These are phyloP conservation scores for Auricularia sp. DNA, from an alignment of 768 basidiomycete species.

Conservation along the genomic window DNA sequence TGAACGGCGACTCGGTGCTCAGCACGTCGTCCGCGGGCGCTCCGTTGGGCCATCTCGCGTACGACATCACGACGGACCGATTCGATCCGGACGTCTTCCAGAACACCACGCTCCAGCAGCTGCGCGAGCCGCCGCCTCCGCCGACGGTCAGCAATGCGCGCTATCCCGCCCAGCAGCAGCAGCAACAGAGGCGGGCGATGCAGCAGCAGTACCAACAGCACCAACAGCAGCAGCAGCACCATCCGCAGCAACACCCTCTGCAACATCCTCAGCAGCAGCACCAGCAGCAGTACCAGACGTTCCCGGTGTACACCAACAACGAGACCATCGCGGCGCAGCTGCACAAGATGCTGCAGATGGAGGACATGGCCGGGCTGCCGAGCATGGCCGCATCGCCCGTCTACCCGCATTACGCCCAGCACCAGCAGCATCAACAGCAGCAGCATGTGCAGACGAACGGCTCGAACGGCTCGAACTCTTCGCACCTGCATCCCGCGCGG, in stretches of 20 bases:
- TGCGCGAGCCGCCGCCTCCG: constrained; percentile 8
- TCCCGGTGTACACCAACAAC: neutral
- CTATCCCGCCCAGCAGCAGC: constrained; percentile 11
- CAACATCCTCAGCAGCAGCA: constrained; percentile 14
- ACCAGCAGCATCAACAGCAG: neutral
- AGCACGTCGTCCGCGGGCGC: neutral
- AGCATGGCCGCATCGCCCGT: constrained; percentile 21
- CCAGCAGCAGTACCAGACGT: constrained; percentile 11
- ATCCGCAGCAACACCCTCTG: constrained; percentile 18
- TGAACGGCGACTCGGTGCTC: neutral
- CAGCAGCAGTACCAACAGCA: constrained; percentile 16
- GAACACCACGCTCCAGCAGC: constrained; percentile 16
- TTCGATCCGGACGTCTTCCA: constrained; percentile 50
- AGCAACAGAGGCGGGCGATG: constrained; percentile 16
- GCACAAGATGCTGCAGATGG: neutral
- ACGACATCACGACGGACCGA: neutral
- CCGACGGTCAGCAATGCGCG: too few relatives aligned
- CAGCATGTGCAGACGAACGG: neutral
- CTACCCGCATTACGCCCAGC: too few relatives aligned
- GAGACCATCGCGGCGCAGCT: neutral
- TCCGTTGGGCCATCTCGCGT: neutral
- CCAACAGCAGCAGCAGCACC: constrained; percentile 14
- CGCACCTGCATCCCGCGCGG: constrained; percentile 19
- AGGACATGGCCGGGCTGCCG: neutral
- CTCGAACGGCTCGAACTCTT: neutral